Evolutionary conservation across 805 yeast genomes (phyloP).

Genomic region (Tetrapisispora pingtungensis): DNA sequence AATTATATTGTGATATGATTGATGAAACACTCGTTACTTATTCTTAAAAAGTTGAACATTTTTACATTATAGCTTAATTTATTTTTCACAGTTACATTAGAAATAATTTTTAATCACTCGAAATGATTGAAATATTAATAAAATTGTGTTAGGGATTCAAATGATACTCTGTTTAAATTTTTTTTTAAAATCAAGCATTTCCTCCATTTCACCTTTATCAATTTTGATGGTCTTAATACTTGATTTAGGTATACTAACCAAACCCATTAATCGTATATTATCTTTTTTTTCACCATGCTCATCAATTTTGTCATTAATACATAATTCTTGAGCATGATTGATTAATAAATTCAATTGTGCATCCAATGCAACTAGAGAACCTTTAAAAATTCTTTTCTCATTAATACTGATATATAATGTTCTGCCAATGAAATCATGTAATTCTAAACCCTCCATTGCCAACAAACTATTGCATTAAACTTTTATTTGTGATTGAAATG

Average conservation of each 20-base stretch:
- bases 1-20: too few species aligned
- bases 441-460: conserved; percentile 9
- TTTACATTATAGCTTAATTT: too few species aligned
- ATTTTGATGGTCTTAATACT: conserved; percentile 27
- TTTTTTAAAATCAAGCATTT: conserved; percentile 8
- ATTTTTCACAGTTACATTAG: too few species aligned
- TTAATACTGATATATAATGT: conserved; percentile 29
- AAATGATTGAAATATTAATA: too few species aligned
- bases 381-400: conserved; percentile 30
- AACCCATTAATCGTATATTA: conserved; percentile 34
- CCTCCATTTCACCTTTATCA: conserved; percentile 19
- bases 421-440: conserved; percentile 25
- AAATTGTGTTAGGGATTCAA: too few species aligned
- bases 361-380: conserved; percentile 35
- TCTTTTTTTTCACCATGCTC: not conserved
- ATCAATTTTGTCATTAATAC: not conserved
- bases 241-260: conserved; percentile 42
- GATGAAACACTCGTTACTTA: too few species aligned
- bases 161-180: conserved; percentile 5
- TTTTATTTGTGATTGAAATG: not conserved
- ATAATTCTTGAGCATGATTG: conserved; percentile 31
- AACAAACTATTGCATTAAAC: too few species aligned
- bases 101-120: too few species aligned
- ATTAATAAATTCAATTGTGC: conserved; percentile 35
- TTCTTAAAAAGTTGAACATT: too few species aligned